Conservation (phyloP, 2,329 filamentous ascomycete genomes). For the Neofusicoccum sp. region DNA sequence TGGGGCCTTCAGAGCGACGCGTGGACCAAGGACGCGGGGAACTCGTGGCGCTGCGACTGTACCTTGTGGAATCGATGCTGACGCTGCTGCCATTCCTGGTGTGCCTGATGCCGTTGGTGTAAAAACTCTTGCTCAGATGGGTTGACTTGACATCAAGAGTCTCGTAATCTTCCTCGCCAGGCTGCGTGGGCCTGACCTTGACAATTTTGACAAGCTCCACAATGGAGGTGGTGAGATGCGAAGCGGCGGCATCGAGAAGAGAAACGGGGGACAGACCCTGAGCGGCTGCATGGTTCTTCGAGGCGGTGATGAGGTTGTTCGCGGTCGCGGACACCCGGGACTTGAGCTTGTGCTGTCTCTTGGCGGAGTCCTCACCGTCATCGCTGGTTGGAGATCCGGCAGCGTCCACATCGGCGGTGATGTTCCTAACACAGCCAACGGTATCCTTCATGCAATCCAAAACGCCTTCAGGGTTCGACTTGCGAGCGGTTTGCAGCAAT, state of each 20-base stretch:
- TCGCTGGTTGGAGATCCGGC: constrained; percentile 49
- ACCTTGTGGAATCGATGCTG: constrained; percentile 32
- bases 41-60: constrained; percentile 34
- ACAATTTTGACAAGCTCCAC: constrained; percentile 81
- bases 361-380: constrained; percentile 30
- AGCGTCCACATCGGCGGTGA: constrained; percentile 72
- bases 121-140: constrained; percentile 7
- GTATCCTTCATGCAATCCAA: constrained; percentile 86
- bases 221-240: constrained; percentile 80
- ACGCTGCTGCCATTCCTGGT: constrained; percentile 32
- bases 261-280: constrained; percentile 90
- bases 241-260: constrained; percentile 86
- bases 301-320: constrained; percentile 92
- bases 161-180: constrained; percentile 73
- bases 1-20: constrained; percentile 14
- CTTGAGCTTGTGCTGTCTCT: constrained; percentile 69
- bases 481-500: constrained; percentile 72
- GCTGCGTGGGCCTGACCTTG: constrained; percentile 76
- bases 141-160: constrained; percentile 19
- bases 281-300: constrained; percentile 83
- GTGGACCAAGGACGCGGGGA: constrained; percentile 26
- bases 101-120: constrained; percentile 22
- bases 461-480: constrained; percentile 69
- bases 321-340: constrained; percentile 85
- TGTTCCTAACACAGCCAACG: constrained; percentile 75